Conservation (phyloP, 2,329 filamentous ascomycete species). For the Coniochaeta sp. region DNA sequence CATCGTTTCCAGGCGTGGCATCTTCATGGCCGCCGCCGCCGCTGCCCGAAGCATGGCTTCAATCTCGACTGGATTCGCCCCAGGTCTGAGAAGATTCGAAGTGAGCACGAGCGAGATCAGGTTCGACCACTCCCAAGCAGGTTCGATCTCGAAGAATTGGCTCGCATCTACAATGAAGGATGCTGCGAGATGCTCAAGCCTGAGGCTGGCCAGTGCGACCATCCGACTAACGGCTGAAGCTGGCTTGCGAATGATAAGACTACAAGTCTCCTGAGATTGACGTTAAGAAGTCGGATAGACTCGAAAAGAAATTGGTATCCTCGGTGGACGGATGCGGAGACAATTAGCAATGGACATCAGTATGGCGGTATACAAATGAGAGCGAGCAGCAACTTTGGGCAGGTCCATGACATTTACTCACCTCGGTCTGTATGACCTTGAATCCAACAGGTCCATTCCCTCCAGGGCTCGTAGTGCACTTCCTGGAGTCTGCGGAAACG, state of each 20-base stretch:
- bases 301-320: no score
- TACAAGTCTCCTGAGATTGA: no score
- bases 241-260: slow-evolving; percentile 12
- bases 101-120: slow-evolving; percentile 23
- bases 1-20: slow-evolving; percentile 24
- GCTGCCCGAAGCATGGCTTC: slow-evolving; percentile 14
- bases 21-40: slow-evolving; percentile 17
- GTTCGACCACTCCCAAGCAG: slow-evolving; percentile 19
- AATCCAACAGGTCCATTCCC: slow-evolving; percentile 16
- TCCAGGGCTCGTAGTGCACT: slow-evolving; percentile 24
- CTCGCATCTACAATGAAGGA: slow-evolving; percentile 22
- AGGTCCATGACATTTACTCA: neutral
- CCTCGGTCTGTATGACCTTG: slow-evolving; percentile 9
- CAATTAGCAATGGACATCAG: no score
- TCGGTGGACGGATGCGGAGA: no score
- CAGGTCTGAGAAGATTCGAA: slow-evolving; percentile 18
- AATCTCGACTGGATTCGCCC: slow-evolving; percentile 12
- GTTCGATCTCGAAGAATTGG: slow-evolving; percentile 19
- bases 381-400: neutral
- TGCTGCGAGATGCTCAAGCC: slow-evolving; percentile 20
- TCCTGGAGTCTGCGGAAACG: slow-evolving; percentile 21
- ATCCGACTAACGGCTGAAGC: slow-evolving; percentile 12
- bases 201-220: slow-evolving; percentile 16
- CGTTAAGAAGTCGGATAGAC: no score
- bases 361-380: neutral